A percentile compares a stretch with the other conserved stretches of the same genome.
These are phyloP conservation scores for Mikania micrantha DNA, from an alignment of 129 eudicot genomes.

Conservation along the genomic window DNA sequence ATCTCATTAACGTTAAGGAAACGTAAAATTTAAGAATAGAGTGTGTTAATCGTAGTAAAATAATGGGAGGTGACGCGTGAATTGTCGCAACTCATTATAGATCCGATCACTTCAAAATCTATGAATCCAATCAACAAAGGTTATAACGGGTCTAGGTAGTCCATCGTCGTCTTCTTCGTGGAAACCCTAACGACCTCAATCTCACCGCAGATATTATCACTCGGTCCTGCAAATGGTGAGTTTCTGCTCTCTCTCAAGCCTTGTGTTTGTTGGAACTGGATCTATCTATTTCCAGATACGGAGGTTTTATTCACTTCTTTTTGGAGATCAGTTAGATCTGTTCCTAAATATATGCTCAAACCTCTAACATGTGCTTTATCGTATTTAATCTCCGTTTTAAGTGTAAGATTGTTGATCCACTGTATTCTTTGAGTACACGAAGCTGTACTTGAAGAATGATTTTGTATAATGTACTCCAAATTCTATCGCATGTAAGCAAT, in stretches of 20 bases:
- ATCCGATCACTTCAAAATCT: no score
- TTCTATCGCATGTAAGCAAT: not conserved
- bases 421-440: not conserved
- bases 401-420: constrained; percentile 1
- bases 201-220: constrained; percentile 10
- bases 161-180: constrained; percentile 27
- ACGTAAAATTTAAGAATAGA: no score
- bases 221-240: constrained; percentile 13
- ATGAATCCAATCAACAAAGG: no score
- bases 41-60: no score
- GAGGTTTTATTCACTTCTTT: not conserved
- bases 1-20: no score
- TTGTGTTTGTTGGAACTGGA: not conserved
- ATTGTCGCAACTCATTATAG: no score
- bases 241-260: not conserved
- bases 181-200: constrained; percentile 29
- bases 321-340: constrained; percentile 14
- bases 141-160: no score
- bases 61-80: no score
- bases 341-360: not conserved
- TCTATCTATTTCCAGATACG: not conserved
- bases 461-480: not conserved
- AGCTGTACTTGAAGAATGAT: not conserved
- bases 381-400: not conserved
- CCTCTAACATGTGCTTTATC: not conserved